phyloP scores from a whole-genome alignment of 257 asterid species.

The Ilex asprella region DNA sequence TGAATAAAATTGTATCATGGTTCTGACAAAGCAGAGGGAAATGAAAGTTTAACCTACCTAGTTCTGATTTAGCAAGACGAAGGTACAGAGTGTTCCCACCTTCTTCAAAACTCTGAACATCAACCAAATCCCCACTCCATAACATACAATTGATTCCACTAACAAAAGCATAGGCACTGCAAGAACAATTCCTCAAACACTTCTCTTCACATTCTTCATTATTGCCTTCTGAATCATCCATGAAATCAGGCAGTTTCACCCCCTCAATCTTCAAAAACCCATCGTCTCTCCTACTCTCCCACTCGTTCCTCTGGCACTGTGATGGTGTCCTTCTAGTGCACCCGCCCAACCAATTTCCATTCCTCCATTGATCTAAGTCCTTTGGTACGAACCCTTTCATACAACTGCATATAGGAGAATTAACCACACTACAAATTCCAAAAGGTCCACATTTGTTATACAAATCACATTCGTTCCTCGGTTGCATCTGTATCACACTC shows the following conservation, averaged over 20 bases:
- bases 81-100: constrained; percentile 49
- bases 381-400: constrained; percentile 45
- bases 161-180: constrained; percentile 55
- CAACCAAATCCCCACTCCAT: constrained; percentile 57
- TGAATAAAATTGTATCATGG: not conserved
- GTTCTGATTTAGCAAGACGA: constrained; percentile 54
- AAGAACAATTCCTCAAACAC: constrained; percentile 62
- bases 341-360: constrained; percentile 52
- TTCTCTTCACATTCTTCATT: constrained; percentile 23
- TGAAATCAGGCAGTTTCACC: constrained; percentile 69
- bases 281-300: constrained; percentile 19
- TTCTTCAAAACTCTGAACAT: constrained; percentile 43
- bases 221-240: constrained; percentile 24
- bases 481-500: constrained; percentile 39
- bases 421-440: constrained; percentile 32
- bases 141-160: constrained; percentile 57
- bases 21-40: not conserved
- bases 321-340: constrained; percentile 44
- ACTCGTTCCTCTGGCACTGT: constrained; percentile 26
- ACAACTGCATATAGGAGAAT: constrained; percentile 37
- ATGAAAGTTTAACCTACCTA: constrained; percentile 26
- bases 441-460: constrained; percentile 63
- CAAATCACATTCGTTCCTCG: constrained; percentile 36
- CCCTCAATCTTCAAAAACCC: constrained; percentile 26
- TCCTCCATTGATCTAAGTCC: constrained; percentile 38